Percentiles rank a stretch among this genome's conserved stretches.
phyloP scores from a whole-genome alignment of 2,329 filamentous ascomycete genomes.

The Scortechinia acanthostroma region DNA sequence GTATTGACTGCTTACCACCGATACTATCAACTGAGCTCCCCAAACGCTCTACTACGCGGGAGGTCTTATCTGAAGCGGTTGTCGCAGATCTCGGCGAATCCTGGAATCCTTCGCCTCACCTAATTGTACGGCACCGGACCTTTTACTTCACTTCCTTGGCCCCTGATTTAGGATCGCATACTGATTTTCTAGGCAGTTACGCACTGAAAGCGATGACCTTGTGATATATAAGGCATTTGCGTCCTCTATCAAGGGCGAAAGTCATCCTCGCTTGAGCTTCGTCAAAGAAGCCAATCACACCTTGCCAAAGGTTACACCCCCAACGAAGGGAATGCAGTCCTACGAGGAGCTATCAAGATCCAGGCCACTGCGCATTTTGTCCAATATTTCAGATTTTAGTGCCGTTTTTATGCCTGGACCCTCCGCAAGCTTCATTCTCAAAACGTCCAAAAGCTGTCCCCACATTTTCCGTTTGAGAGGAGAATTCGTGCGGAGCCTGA shows the following conservation, averaged over 20 bases:
- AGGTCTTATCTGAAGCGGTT: conserved; percentile 47
- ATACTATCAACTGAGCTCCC: conserved; percentile 44
- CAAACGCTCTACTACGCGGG: conserved; percentile 36
- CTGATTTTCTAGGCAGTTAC: no score
- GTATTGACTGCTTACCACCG: conserved; percentile 30
- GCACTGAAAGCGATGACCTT: background rate
- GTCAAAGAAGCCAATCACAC: background rate
- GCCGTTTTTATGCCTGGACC: conserved; percentile 52
- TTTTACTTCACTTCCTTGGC: no score
- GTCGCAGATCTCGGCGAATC: conserved; percentile 54
- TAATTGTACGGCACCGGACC: conserved; percentile 1
- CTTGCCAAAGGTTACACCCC: background rate
- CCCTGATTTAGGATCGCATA: no score
- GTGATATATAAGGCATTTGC: background rate
- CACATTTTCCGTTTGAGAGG: conserved; percentile 20
- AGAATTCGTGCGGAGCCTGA: background rate
- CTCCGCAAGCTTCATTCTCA: conserved; percentile 50
- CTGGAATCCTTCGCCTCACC: background rate
- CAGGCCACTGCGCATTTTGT: conserved; percentile 23
- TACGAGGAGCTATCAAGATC: background rate
- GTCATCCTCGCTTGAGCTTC: background rate
- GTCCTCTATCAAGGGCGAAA: background rate
- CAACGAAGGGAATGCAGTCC: background rate
- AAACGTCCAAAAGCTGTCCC: conserved; percentile 44
- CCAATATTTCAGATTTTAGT: conserved; percentile 40